Conservation (phyloP, 2,329 filamentous ascomycete species). For the Septoria petroselini region DNA sequence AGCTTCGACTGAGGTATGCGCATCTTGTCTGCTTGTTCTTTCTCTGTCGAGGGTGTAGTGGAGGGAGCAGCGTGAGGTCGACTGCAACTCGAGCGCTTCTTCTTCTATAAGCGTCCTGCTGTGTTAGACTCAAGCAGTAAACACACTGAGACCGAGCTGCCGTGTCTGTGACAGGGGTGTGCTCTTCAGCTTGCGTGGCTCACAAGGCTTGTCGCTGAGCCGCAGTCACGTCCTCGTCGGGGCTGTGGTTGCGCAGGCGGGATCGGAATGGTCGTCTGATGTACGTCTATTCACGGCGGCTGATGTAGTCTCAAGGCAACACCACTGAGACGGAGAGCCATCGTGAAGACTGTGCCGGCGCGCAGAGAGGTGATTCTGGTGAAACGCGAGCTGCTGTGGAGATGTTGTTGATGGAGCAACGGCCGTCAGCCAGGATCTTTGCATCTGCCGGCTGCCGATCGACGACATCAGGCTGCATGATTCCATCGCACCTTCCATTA, state of each 20-base stretch:
- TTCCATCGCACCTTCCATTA: no score
- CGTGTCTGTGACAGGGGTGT: slow-evolving; percentile 4
- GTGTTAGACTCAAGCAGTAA: slow-evolving; percentile 17
- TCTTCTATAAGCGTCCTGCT: slow-evolving; percentile 8
- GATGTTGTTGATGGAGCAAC: no score
- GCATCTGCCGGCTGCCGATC: no score
- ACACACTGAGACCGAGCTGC: slow-evolving; percentile 13
- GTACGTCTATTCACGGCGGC: background rate
- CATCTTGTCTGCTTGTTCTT: slow-evolving; percentile 35
- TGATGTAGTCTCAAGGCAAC: background rate
- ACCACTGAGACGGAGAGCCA: background rate
- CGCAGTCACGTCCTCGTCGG: background rate
- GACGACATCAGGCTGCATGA: no score
- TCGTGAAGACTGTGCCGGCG: slow-evolving; percentile 1
- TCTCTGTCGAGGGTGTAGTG: background rate
- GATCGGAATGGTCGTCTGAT: background rate
- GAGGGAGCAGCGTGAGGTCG: no score
- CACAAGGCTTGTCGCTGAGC: slow-evolving; percentile 14
- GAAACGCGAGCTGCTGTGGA: no score
- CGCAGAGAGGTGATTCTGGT: no score
- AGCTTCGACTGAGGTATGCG: slow-evolving; percentile 47
- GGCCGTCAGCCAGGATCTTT: no score
- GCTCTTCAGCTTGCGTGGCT: slow-evolving; percentile 17
- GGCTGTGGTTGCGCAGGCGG: slow-evolving; percentile 1
- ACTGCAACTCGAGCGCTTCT: no score